phyloP scores from a whole-genome alignment of 1,284 basidiomycete species.

The Ustilago nuda region DNA sequence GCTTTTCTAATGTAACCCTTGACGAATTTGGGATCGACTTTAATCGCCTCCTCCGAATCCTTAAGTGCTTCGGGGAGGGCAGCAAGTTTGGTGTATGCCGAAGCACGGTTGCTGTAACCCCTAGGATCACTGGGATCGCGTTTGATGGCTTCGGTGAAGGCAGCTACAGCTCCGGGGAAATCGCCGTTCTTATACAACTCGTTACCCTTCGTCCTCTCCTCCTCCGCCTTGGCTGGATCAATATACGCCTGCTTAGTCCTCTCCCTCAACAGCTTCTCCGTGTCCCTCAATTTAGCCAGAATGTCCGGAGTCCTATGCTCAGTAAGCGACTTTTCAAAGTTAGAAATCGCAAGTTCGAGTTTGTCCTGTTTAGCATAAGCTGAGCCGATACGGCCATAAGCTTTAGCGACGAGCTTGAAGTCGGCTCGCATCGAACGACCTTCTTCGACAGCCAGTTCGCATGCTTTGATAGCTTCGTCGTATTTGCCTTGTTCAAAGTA shows the following conservation, averaged over 20 bases:
- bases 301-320: constrained; percentile 97
- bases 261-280: constrained; percentile 84
- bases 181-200: constrained; percentile 80
- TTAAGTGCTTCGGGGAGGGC: constrained; percentile 96
- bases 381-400: constrained; percentile 88
- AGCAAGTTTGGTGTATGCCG: constrained; percentile 93
- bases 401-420: constrained; percentile 76
- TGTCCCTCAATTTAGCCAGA: constrained; percentile 81
- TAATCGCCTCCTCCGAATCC: constrained; percentile 93
- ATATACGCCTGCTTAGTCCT: constrained; percentile 85
- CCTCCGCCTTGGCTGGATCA: constrained; percentile 84
- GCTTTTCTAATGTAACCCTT: constrained; percentile 97
- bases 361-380: constrained; percentile 87
- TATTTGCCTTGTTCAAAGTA: constrained; percentile 94
- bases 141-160: constrained; percentile 96
- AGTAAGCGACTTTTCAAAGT: constrained; percentile 77
- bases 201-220: constrained; percentile 92
- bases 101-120: constrained; percentile 96
- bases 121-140: constrained; percentile 88
- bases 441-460: constrained; percentile 93
- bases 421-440: constrained; percentile 77
- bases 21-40: constrained; percentile 79
- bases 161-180: constrained; percentile 85
- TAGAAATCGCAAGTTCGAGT: constrained; percentile 75
- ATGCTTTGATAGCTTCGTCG: constrained; percentile 88